A percentile compares a stretch with the other conserved stretches of the same genome.
Conservation (phyloP, 2,329 filamentous ascomycete species). For the Coniella lustricola region DNA sequence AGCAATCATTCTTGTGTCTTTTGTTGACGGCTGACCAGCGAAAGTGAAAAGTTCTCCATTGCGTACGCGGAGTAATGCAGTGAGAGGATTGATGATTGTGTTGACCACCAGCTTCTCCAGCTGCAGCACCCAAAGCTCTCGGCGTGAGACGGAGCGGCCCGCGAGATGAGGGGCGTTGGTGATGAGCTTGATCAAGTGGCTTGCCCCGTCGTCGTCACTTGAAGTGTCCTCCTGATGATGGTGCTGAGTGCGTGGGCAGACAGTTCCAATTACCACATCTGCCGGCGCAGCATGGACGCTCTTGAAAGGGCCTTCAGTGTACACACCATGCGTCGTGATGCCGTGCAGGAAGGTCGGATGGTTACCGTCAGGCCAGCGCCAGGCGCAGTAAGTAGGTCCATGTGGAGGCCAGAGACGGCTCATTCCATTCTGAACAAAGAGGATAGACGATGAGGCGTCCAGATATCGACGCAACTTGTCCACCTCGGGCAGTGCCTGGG, state of each 20-base stretch:
- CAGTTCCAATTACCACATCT: conserved; percentile 39
- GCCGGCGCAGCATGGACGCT: conserved; percentile 47
- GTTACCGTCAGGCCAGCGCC: conserved; percentile 30
- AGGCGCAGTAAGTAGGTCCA: conserved; percentile 34
- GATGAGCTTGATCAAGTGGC: conserved; percentile 37
- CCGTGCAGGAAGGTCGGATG: conserved; percentile 67
- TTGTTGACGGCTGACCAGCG: conserved; percentile 35
- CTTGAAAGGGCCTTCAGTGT: conserved; percentile 41
- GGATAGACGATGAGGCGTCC: conserved; percentile 60
- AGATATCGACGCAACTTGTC: conserved; percentile 55
- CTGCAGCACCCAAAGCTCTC: conserved; percentile 54
- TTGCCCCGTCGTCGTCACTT: conserved; percentile 3
- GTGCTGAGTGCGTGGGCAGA: conserved; percentile 26
- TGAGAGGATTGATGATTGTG: conserved; percentile 76
- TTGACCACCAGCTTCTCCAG: conserved; percentile 84
- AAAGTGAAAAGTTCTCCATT: conserved; percentile 65
- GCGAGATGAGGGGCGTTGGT: conserved; percentile 35
- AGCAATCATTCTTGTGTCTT: conserved; percentile 34
- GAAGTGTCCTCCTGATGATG: no score
- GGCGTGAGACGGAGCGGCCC: conserved; percentile 30
- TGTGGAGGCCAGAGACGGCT: conserved; percentile 55
- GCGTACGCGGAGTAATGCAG: conserved; percentile 64
- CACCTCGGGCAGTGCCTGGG: conserved; percentile 56
- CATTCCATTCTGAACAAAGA: conserved; percentile 85
- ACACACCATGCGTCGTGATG: conserved; percentile 51